These are phyloP conservation scores for Cupressus sempervirens DNA, from an alignment of 75 land plant species.

Conservation along the genomic window DNA sequence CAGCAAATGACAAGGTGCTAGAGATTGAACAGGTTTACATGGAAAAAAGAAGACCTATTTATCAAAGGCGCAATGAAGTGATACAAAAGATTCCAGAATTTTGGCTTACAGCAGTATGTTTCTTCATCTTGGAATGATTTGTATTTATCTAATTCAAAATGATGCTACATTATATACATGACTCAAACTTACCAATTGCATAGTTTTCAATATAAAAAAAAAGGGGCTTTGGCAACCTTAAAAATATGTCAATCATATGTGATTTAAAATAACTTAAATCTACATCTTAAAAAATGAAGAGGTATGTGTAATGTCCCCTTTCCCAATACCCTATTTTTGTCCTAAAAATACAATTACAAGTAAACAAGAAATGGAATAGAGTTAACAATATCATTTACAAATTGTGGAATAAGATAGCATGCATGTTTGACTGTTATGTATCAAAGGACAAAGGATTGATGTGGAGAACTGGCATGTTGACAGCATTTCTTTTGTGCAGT, in stretches of 20 bases:
- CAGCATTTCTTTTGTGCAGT: conserved; percentile 22
- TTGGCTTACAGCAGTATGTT: conserved; percentile 7
- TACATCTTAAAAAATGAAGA: background rate
- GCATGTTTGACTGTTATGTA: background rate
- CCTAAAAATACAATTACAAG: too few relatives aligned
- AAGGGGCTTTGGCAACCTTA: background rate
- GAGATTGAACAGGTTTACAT: conserved; percentile 7
- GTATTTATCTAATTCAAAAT: background rate
- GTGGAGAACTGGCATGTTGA: background rate
- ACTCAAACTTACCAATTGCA: background rate
- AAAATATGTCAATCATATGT: background rate
- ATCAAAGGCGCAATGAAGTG: conserved; percentile 3
- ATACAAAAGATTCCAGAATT: conserved; percentile 10
- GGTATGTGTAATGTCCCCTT: background rate
- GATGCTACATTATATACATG: background rate
- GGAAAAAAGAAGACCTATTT: conserved; percentile 8
- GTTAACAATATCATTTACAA: too few relatives aligned
- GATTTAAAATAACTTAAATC: background rate
- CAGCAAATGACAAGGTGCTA: conserved; percentile 11
- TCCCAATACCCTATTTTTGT: too few relatives aligned
- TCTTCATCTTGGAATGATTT: background rate
- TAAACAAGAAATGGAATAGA: too few relatives aligned
- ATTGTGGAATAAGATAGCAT: background rate
- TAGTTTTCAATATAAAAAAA: background rate
- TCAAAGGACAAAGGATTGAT: conserved; percentile 3